A percentile compares a stretch with the other conserved stretches of the same genome.
phyloP scores from a whole-genome alignment of 2,329 filamentous ascomycete genomes.

The Leptographium procerum region DNA sequence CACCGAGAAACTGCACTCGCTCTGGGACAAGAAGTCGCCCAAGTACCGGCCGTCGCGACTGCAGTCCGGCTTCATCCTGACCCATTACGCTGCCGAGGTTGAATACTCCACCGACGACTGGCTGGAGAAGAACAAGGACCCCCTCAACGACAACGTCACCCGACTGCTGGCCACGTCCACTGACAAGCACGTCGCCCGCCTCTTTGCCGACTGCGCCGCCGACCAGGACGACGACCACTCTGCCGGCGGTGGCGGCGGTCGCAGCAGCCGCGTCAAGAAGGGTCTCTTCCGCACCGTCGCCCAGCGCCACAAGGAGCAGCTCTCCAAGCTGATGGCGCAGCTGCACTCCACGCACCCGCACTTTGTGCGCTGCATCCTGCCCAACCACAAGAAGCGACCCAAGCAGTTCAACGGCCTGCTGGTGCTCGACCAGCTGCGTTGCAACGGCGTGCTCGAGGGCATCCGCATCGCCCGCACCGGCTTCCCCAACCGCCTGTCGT shows the following conservation, averaged over 20 bases:
- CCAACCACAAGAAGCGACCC: constrained; percentile 93
- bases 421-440: constrained; percentile 94
- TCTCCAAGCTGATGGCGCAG: constrained; percentile 92
- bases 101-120: constrained; percentile 93
- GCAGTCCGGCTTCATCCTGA: constrained; percentile 86
- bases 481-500: constrained; percentile 86
- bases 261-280: constrained; percentile 81
- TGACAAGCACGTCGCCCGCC: constrained; percentile 68
- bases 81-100: constrained; percentile 94
- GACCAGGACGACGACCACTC: constrained; percentile 62
- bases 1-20: constrained; percentile 89
- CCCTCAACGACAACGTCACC: constrained; percentile 93
- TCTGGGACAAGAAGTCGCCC: constrained; percentile 92
- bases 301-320: constrained; percentile 92
- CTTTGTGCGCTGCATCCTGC: constrained; percentile 94
- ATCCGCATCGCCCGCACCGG: constrained; percentile 95
- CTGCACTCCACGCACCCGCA: constrained; percentile 94
- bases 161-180: constrained; percentile 71
- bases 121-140: constrained; percentile 99
- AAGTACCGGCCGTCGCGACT: constrained; percentile 88
- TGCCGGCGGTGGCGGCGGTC: constrained; percentile 32
- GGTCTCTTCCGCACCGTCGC: constrained; percentile 94
- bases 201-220: constrained; percentile 74
- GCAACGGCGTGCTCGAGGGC: constrained; percentile 97
- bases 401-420: constrained; percentile 86